A percentile compares a stretch with the other conserved stretches of the same genome.
phyloP scores from a whole-genome alignment of 352 stramenopile genomes.

The Phytopythium mirpurense region DNA sequence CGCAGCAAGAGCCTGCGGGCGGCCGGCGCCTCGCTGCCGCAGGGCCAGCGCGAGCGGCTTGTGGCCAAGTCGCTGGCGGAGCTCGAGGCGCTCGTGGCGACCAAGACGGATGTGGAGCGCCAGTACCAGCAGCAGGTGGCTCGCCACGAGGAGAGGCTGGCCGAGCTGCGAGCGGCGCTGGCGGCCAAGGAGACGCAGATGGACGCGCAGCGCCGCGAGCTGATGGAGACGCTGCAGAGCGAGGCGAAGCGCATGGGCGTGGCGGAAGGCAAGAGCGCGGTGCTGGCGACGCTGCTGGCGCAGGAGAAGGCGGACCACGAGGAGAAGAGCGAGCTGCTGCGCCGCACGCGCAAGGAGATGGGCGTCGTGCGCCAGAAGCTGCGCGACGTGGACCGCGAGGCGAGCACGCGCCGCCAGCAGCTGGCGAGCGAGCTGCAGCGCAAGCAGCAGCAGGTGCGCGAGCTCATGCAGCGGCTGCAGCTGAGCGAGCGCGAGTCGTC shows the following conservation, averaged over 20 bases:
- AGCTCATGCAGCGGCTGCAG: constrained; percentile 48
- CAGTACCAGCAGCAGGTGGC: constrained; percentile 32
- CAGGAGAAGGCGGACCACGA: constrained; percentile 53
- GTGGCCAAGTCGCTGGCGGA: constrained; percentile 34
- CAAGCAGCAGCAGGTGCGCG: constrained; percentile 55
- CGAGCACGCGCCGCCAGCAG: constrained; percentile 52
- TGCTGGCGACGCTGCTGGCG: constrained; percentile 56
- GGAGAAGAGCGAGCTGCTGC: constrained; percentile 48
- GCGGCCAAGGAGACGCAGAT: constrained; percentile 42
- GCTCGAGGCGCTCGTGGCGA: constrained; percentile 29
- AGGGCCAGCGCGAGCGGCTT: constrained; percentile 27
- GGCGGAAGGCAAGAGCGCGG: constrained; percentile 48
- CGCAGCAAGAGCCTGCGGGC: constrained; percentile 23
- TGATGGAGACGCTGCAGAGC: constrained; percentile 51
- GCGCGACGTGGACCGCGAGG: constrained; percentile 43
- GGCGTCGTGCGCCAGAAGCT: constrained; percentile 48
- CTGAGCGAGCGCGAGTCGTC: constrained; percentile 45
- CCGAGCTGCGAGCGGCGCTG: constrained; percentile 35
- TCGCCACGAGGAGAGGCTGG: constrained; percentile 17
- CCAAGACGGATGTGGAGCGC: constrained; percentile 44
- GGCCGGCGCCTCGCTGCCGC: constrained; percentile 21
- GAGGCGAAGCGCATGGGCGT: constrained; percentile 61
- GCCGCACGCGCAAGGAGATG: constrained; percentile 57
- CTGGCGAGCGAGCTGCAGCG: constrained; percentile 45
- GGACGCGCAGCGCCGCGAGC: constrained; percentile 42